Conservation (phyloP, 306 rosid species). For the Vigna hirtella region DNA sequence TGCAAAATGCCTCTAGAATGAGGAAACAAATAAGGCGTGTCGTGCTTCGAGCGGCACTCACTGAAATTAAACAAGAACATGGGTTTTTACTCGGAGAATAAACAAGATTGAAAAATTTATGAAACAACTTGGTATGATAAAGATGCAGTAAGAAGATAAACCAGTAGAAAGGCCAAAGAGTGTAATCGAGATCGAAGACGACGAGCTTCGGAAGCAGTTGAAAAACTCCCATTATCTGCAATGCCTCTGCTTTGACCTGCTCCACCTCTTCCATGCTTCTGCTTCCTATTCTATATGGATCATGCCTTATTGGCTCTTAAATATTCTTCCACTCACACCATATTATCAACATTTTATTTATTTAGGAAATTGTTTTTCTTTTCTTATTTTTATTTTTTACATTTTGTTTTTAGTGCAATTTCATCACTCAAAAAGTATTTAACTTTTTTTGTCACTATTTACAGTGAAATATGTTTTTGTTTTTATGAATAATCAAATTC, state of each 20-base stretch:
- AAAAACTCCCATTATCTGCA: slow-evolving; percentile 52
- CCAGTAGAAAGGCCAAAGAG: slow-evolving; percentile 99
- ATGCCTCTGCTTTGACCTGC: slow-evolving; percentile 45
- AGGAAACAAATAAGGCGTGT: slow-evolving; percentile 76
- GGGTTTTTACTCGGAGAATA: too few species aligned
- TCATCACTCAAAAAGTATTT: too few species aligned
- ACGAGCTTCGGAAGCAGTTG: slow-evolving; percentile 60
- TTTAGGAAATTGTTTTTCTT: too few species aligned
- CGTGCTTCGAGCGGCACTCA: slow-evolving; percentile 85
- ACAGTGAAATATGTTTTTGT: too few species aligned
- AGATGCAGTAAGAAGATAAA: neutral
- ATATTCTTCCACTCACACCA: neutral
- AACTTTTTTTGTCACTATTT: too few species aligned
- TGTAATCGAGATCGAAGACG: slow-evolving; percentile 91
- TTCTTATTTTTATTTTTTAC: neutral
- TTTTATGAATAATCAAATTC: too few species aligned
- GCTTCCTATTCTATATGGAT: slow-evolving; percentile 34
- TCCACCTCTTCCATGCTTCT: slow-evolving; percentile 42
- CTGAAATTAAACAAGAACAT: slow-evolving; percentile 46
- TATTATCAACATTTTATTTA: neutral
- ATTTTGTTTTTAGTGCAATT: neutral
- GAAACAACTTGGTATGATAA: too few species aligned
- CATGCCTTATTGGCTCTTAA: slow-evolving; percentile 1
- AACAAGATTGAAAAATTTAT: too few species aligned
- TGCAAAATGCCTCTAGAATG: slow-evolving; percentile 70